These are phyloP conservation scores for Acanthamoeba rhysodes DNA, from an alignment of 208 protist species.

Conservation along the genomic window DNA sequence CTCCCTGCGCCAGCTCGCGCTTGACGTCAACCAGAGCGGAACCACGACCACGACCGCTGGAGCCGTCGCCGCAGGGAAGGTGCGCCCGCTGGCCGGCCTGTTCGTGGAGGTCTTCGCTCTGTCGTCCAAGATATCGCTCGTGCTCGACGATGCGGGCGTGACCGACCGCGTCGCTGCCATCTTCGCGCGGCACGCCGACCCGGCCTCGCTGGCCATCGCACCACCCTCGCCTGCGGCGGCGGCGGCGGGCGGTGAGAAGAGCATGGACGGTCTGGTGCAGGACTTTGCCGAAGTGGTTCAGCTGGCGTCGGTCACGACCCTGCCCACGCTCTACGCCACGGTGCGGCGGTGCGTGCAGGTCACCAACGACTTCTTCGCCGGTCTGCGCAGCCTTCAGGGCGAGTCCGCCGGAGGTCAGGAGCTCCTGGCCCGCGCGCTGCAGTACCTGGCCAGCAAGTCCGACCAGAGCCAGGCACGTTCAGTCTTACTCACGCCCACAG, in stretches of 20 bases:
- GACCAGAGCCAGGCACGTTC: not conserved
- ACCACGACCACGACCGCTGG: too few relatives aligned
- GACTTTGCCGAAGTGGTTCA: conserved; percentile 1
- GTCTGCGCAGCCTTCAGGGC: not conserved
- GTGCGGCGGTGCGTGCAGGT: conserved; percentile 4
- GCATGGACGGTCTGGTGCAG: not conserved
- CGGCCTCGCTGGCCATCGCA: not conserved
- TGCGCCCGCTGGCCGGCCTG: not conserved
- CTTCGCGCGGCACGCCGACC: conserved; percentile 3
- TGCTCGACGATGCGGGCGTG: not conserved
- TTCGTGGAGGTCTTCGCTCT: conserved; percentile 29
- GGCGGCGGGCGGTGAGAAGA: not conserved
- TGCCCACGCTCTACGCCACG: conserved; percentile 48
- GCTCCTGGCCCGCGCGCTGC: not conserved
- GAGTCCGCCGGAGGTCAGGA: not conserved
- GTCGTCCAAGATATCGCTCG: conserved; percentile 47
- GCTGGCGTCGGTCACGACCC: not conserved
- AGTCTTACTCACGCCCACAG: not conserved
- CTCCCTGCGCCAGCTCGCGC: not conserved
- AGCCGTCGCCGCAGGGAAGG: not conserved
- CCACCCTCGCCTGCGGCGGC: not conserved
- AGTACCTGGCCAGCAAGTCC: not conserved
- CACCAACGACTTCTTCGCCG: conserved; percentile 32
- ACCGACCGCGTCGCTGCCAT: not conserved
- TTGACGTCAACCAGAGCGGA: not conserved